Conservation (phyloP, 208 protist genomes). For the Trypanosoma avium region DNA sequence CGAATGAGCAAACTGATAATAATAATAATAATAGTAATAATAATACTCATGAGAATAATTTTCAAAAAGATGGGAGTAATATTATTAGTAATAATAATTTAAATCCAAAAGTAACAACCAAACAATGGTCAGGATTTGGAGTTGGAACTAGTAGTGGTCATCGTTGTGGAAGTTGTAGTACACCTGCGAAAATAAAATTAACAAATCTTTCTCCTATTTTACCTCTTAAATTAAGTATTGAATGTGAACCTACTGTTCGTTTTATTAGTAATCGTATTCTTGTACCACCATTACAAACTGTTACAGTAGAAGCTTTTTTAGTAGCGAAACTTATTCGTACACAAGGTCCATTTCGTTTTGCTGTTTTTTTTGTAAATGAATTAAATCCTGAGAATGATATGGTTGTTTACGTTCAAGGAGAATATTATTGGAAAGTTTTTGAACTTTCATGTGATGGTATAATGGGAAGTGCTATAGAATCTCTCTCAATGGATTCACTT, state of each 20-base stretch:
- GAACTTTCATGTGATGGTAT: slow-evolving; percentile 51
- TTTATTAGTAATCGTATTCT: slow-evolving; percentile 58
- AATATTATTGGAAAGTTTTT: slow-evolving; percentile 88
- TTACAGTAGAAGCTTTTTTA: slow-evolving; percentile 55
- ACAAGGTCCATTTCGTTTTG: slow-evolving; percentile 76
- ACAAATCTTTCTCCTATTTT: slow-evolving; percentile 68
- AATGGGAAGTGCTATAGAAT: slow-evolving; percentile 44
- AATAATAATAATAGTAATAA: too few relatives aligned
- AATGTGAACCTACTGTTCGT: slow-evolving; percentile 72
- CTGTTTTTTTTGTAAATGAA: slow-evolving; percentile 84
- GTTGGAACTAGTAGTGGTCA: too few relatives aligned
- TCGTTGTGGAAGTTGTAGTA: slow-evolving; percentile 16
- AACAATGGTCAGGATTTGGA: background rate
- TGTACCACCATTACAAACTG: slow-evolving; percentile 53
- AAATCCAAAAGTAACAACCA: background rate
- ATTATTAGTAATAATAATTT: too few relatives aligned
- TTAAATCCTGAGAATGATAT: slow-evolving; percentile 90
- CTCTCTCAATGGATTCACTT: slow-evolving; percentile 56
- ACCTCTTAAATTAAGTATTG: slow-evolving; percentile 70
- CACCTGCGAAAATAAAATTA: slow-evolving; percentile 35
- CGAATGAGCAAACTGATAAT: too few relatives aligned
- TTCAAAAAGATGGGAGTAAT: too few relatives aligned
- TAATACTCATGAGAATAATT: too few relatives aligned
- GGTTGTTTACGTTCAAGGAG: slow-evolving; percentile 64
- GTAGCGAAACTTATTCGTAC: slow-evolving; percentile 57